Conservation (phyloP, 495 filamentous ascomycete species). For the Corynascus novoguineensis region DNA sequence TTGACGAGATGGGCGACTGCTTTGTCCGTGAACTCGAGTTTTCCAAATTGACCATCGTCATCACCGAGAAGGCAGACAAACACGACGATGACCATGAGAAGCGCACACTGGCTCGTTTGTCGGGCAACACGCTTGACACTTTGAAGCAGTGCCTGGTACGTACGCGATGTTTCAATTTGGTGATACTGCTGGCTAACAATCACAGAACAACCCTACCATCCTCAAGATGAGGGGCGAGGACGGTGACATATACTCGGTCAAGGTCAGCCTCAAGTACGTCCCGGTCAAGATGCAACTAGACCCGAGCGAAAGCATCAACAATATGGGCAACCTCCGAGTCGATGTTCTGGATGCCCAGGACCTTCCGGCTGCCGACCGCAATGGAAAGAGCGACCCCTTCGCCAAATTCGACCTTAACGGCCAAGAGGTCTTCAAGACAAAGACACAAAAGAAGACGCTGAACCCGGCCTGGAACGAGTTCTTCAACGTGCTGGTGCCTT, state of each 20-base stretch:
- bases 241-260: conserved; percentile 73
- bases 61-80: conserved; percentile 68
- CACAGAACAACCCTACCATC: conserved; percentile 78
- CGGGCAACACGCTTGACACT: conserved; percentile 77
- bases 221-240: conserved; percentile 69
- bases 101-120: conserved; percentile 71
- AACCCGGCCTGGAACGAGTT: conserved; percentile 93
- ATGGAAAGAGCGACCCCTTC: conserved; percentile 94
- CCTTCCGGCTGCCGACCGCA: conserved; percentile 86
- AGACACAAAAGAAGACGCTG: conserved; percentile 92
- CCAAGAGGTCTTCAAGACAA: conserved; percentile 84
- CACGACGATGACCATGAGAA: conserved; percentile 66
- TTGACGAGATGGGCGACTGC: conserved; percentile 89
- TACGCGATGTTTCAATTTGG: neutral
- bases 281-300: conserved; percentile 91
- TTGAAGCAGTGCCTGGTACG: conserved; percentile 79
- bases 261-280: conserved; percentile 87
- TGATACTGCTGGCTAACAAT: conserved; percentile 12
- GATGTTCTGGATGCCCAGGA: conserved; percentile 85
- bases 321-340: conserved; percentile 87
- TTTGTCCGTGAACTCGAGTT: conserved; percentile 95
- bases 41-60: conserved; percentile 81
- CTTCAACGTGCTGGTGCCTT: conserved; percentile 78
- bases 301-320: conserved; percentile 94
- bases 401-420: conserved; percentile 89